phyloP scores from a whole-genome alignment of 73 alveolate species.

The Breviolum minutum region DNA sequence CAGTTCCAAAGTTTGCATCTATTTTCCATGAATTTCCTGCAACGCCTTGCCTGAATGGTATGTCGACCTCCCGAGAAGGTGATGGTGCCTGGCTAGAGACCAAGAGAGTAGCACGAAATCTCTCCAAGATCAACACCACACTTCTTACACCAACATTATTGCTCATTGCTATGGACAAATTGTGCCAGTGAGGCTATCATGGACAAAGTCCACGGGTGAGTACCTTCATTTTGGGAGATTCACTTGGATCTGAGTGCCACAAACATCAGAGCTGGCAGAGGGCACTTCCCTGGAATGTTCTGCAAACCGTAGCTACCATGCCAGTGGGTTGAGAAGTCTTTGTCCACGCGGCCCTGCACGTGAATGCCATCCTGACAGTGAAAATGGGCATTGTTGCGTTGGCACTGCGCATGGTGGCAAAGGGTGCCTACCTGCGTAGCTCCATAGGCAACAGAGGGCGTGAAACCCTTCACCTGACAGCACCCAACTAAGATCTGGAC shows the following conservation, averaged over 20 bases:
- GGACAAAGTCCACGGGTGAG: constrained; percentile 91
- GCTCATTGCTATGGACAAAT: too few relatives aligned
- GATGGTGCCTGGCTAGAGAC: neutral
- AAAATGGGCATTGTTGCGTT: neutral
- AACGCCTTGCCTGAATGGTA: constrained; percentile 9
- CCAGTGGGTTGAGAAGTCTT: constrained; percentile 89
- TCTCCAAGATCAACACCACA: neutral
- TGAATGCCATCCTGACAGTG: constrained; percentile 67
- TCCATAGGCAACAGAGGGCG: constrained; percentile 74
- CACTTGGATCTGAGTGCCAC: neutral
- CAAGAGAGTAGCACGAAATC: neutral
- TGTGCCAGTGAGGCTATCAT: constrained; percentile 27
- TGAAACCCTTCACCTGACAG: constrained; percentile 52
- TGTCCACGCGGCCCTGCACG: constrained; percentile 77
- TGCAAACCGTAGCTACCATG: constrained; percentile 65
- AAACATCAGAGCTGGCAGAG: neutral
- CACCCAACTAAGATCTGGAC: neutral
- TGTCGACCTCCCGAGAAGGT: constrained; percentile 22
- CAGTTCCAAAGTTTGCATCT: too few relatives aligned
- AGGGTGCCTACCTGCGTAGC: constrained; percentile 51
- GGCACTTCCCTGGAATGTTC: constrained; percentile 92
- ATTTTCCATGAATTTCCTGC: neutral
- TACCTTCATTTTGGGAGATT: constrained; percentile 23
- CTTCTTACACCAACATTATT: neutral
- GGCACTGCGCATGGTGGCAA: too few relatives aligned